A percentile compares a stretch with the other conserved stretches of the same genome.
These are phyloP conservation scores for Intubia oerlemansii DNA, from an alignment of 2,329 filamentous ascomycete genomes.

Conservation along the genomic window DNA sequence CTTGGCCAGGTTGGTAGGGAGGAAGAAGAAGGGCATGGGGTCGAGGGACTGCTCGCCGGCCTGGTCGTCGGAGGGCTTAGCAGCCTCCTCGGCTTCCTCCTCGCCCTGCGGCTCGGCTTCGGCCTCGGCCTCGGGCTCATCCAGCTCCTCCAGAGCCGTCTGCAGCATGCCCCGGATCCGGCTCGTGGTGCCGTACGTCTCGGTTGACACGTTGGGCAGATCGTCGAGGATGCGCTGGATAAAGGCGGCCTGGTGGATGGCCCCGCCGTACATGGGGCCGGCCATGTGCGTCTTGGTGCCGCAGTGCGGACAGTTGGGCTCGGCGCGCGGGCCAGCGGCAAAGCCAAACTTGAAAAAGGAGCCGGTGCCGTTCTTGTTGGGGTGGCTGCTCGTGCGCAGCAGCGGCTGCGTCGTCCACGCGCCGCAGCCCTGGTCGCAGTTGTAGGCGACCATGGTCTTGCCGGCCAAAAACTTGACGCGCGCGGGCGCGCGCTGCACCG, in stretches of 20 bases:
- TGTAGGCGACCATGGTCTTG: conserved; percentile 85
- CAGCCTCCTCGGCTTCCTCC: neutral
- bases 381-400: conserved; percentile 41
- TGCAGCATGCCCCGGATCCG: conserved; percentile 83
- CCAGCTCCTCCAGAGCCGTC: conserved; percentile 65
- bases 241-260: conserved; percentile 67
- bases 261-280: conserved; percentile 89
- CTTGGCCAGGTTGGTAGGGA: conserved; percentile 52
- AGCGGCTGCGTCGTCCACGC: conserved; percentile 71
- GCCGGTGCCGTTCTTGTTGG: conserved; percentile 48
- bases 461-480: conserved; percentile 80
- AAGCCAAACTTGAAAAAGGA: conserved; percentile 62
- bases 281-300: conserved; percentile 68
- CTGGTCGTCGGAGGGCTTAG: conserved; percentile 12
- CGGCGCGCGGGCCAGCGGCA: conserved; percentile 45
- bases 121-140: conserved; percentile 32
- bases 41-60: conserved; percentile 44
- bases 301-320: conserved; percentile 59
- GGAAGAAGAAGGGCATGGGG: conserved; percentile 68
- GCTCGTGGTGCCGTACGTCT: conserved; percentile 57
- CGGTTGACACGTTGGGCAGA: conserved; percentile 42
- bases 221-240: conserved; percentile 57
- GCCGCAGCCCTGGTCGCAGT: conserved; percentile 79
- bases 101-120: too few relatives aligned
- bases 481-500: conserved; percentile 55